Conservation (phyloP, 148 eudicot genomes). For the Camellia granthamiana region DNA sequence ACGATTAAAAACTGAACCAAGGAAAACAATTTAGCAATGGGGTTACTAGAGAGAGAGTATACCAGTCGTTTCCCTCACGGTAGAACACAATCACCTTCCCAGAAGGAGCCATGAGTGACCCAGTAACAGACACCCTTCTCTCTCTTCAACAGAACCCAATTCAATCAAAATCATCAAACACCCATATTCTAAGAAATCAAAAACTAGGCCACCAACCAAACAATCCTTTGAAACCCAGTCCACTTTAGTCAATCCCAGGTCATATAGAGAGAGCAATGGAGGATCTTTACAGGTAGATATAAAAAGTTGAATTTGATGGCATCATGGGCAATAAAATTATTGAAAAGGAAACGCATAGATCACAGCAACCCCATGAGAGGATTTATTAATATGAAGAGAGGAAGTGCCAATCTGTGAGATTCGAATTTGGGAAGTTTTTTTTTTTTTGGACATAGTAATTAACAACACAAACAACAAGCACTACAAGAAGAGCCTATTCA, state of each 20-base stretch:
- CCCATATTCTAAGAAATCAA: not conserved
- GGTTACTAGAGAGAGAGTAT: conserved; percentile 20
- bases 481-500: not conserved
- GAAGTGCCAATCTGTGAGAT: not conserved
- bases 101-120: conserved; percentile 56
- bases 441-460: not conserved
- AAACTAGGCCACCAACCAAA: not conserved
- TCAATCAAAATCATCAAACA: conserved; percentile 21
- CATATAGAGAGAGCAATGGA: not conserved
- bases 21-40: not conserved
- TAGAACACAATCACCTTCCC: conserved; percentile 59
- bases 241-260: not conserved
- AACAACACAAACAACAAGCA: conserved; percentile 1
- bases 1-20: conserved; percentile 14
- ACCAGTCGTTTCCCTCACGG: conserved; percentile 78
- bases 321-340: not conserved
- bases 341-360: conserved; percentile 13
- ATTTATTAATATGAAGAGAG: not conserved
- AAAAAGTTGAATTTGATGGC: conserved; percentile 10
- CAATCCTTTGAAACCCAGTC: conserved; percentile 15
- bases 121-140: conserved; percentile 10
- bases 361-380: conserved; percentile 20
- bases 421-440: not conserved
- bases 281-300: conserved; percentile 22
- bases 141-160: conserved; percentile 4